Conservation (phyloP, 192 early-diverging fungal species). For the Coemansia sp. region DNA sequence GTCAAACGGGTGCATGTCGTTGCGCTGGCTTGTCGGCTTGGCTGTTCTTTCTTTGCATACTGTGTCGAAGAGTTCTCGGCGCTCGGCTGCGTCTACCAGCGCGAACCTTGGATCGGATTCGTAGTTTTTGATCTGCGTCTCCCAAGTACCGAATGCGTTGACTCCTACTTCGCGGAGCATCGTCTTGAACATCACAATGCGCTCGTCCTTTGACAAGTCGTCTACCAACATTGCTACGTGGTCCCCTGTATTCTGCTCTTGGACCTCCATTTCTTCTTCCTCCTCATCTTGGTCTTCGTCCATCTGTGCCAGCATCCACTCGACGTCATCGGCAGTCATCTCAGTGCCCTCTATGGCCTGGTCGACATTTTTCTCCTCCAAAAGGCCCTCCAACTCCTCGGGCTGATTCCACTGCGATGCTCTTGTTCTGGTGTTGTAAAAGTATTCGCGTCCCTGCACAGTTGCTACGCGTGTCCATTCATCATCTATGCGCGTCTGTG, state of each 20-base stretch:
- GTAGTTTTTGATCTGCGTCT: conserved; percentile 10
- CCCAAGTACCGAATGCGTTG: conserved; percentile 44
- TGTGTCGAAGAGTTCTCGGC: conserved; percentile 32
- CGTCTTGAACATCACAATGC: conserved; percentile 16
- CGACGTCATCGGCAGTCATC: conserved; percentile 43
- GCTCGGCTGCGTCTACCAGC: conserved; percentile 15
- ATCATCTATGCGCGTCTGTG: neutral
- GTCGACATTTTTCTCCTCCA: neutral
- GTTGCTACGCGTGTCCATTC: conserved; percentile 36
- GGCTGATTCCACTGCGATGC: conserved; percentile 33
- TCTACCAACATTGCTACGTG: neutral
- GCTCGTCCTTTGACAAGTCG: conserved; percentile 12
- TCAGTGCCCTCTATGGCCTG: conserved; percentile 17
- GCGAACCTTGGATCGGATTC: conserved; percentile 14
- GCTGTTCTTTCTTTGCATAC: conserved; percentile 14
- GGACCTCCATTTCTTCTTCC: neutral
- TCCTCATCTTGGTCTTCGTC: conserved; percentile 4
- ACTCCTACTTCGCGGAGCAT: conserved; percentile 28
- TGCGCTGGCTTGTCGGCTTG: neutral
- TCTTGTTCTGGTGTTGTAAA: conserved; percentile 21
- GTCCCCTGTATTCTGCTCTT: neutral
- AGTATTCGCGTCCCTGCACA: conserved; percentile 32
- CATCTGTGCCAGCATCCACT: conserved; percentile 55
- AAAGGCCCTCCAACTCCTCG: neutral
- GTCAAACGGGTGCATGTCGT: conserved; percentile 25